These are phyloP conservation scores for Stagonosporopsis rhizophila DNA, from an alignment of 2,329 filamentous ascomycete genomes.

Conservation along the genomic window DNA sequence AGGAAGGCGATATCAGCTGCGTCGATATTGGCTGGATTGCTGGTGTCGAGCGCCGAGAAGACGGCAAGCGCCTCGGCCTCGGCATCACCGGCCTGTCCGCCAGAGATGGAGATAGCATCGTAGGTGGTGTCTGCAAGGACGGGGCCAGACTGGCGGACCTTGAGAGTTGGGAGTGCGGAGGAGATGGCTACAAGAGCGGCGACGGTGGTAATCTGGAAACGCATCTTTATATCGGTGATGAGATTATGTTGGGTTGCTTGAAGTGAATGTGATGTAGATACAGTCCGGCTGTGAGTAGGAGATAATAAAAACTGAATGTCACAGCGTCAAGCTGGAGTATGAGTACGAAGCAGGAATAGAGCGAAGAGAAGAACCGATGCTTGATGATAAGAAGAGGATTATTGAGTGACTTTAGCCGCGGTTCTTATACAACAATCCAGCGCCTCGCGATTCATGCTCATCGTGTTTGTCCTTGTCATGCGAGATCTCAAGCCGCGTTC, in stretches of 20 bases:
- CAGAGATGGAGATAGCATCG: conserved; percentile 58
- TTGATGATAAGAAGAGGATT: conserved; percentile 28
- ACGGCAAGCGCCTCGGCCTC: conserved; percentile 61
- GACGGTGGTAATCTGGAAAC: conserved; percentile 36
- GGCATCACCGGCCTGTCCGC: conserved; percentile 61
- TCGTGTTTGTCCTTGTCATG: neutral
- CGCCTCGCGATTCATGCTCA: neutral
- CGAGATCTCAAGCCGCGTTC: neutral
- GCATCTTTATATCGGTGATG: conserved; percentile 32
- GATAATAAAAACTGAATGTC: conserved; percentile 18
- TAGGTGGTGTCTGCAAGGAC: conserved; percentile 43
- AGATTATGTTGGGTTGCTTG: neutral
- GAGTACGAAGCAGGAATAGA: conserved; percentile 16
- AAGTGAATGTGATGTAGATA: conserved; percentile 13
- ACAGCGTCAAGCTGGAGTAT: conserved; percentile 41
- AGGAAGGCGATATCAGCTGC: conserved; percentile 60
- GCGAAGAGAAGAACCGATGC: conserved; percentile 15
- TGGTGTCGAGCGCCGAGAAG: conserved; percentile 60
- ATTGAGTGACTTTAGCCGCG: conserved; percentile 1
- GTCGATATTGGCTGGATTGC: conserved; percentile 57
- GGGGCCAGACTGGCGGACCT: conserved; percentile 29
- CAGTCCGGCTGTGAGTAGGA: conserved; percentile 37
- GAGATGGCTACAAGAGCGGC: conserved; percentile 38
- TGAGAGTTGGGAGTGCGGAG: conserved; percentile 34
- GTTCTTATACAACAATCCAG: conserved; percentile 13